Conservation (phyloP, 495 filamentous ascomycete species). For the Xylaria sp. region DNA sequence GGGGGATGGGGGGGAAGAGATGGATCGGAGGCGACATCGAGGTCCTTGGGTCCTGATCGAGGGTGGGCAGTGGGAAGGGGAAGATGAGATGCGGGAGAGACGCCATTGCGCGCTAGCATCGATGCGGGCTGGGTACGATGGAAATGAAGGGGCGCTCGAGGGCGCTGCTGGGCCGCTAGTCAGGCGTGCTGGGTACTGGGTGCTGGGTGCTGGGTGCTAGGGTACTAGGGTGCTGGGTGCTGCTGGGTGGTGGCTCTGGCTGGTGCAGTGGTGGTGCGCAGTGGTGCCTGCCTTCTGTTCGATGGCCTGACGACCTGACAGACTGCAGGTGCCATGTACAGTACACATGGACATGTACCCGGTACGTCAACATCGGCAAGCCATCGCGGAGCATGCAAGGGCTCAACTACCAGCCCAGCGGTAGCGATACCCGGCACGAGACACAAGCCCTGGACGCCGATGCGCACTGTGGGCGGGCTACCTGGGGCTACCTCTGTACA, state of each 20-base stretch:
- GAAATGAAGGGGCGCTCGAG: slow-evolving; percentile 30
- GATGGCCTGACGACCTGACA: slow-evolving; percentile 11
- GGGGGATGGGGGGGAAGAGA: too few species aligned
- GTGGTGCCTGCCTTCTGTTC: background rate
- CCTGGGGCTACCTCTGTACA: background rate
- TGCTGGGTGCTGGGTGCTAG: too few species aligned
- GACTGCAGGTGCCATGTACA: too few species aligned
- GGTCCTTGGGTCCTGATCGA: too few species aligned
- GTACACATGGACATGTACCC: slow-evolving; percentile 15
- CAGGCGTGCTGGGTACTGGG: slow-evolving; percentile 11
- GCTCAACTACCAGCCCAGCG: background rate
- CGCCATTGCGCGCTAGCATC: slow-evolving; percentile 4
- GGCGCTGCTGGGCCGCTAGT: slow-evolving; percentile 7
- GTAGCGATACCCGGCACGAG: slow-evolving; percentile 14
- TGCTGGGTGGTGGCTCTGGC: slow-evolving; percentile 9
- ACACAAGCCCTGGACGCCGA: background rate
- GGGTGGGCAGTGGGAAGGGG: background rate
- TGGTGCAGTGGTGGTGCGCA: background rate
- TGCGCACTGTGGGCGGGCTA: slow-evolving; percentile 18
- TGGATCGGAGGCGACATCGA: slow-evolving; percentile 12
- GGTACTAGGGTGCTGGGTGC: too few species aligned
- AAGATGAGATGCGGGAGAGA: background rate
- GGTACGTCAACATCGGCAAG: slow-evolving; percentile 1
- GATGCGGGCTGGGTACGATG: slow-evolving; percentile 9
- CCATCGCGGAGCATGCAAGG: slow-evolving; percentile 8